Conservation (phyloP, 768 basidiomycete genomes). For the Filobasidium floriforme region DNA sequence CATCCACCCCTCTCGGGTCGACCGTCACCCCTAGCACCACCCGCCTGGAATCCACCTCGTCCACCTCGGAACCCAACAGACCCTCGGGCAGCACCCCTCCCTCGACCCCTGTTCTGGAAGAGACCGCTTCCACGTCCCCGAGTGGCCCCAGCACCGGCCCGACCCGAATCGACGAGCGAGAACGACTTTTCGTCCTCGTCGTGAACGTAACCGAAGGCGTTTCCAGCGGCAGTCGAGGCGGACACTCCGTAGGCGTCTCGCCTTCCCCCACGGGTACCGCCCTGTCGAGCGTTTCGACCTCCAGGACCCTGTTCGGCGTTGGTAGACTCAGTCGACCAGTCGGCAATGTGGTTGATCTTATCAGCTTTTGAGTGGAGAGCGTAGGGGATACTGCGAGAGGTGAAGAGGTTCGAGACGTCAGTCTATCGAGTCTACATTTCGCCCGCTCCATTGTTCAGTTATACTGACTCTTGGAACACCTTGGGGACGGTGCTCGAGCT, state of each 20-base stretch:
- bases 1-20: constrained; percentile 46
- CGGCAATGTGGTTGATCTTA: constrained; percentile 93
- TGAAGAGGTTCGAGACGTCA: constrained; percentile 6
- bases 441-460: background rate
- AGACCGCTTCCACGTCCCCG: constrained; percentile 24
- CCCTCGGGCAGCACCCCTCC: constrained; percentile 48
- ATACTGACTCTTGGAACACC: constrained; percentile 75
- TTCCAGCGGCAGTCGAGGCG: constrained; percentile 57
- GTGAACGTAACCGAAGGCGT: constrained; percentile 92
- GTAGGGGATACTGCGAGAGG: constrained; percentile 64
- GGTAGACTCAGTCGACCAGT: constrained; percentile 73
- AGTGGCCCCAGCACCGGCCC: constrained; percentile 19
- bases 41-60: constrained; percentile 33
- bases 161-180: constrained; percentile 82
- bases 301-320: constrained; percentile 48
- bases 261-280: constrained; percentile 50
- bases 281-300: constrained; percentile 13
- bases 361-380: constrained; percentile 98
- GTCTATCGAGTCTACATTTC: constrained; percentile 4
- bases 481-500: constrained; percentile 55
- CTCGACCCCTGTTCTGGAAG: constrained; percentile 29
- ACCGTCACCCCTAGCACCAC: constrained; percentile 23
- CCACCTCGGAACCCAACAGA: constrained; percentile 52
- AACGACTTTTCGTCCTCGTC: constrained; percentile 96
- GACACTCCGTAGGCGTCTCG: constrained; percentile 75